A percentile compares a stretch with the other conserved stretches of the same genome.
phyloP scores from a whole-genome alignment of 192 early-diverging fungal genomes.

The Martensiomyces pterosporus region DNA sequence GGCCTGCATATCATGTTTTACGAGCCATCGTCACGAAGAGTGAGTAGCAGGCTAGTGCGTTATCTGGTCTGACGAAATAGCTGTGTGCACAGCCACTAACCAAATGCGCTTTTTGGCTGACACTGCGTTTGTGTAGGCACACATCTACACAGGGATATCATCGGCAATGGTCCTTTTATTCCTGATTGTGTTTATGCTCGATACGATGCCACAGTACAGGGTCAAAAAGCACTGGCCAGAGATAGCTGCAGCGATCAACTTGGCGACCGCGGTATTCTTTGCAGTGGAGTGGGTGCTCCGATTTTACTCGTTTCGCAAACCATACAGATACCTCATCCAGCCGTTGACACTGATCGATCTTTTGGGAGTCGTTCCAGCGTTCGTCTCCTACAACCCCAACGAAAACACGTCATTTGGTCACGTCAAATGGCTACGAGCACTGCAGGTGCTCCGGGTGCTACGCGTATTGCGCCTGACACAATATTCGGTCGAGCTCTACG shows the following conservation, averaged over 20 bases:
- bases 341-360: slow-evolving; percentile 35
- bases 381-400: slow-evolving; percentile 15
- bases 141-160: slow-evolving; percentile 38
- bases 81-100: background rate
- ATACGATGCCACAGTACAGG: slow-evolving; percentile 45
- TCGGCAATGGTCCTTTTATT: slow-evolving; percentile 39
- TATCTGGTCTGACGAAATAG: background rate
- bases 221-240: slow-evolving; percentile 24
- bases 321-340: slow-evolving; percentile 21
- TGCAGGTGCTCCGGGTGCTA: slow-evolving; percentile 38
- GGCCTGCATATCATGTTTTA: slow-evolving; percentile 39
- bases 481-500: slow-evolving; percentile 46
- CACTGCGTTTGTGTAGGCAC: slow-evolving; percentile 15
- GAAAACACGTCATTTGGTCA: slow-evolving; percentile 9
- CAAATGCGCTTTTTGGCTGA: background rate
- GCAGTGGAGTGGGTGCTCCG: slow-evolving; percentile 39
- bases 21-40: slow-evolving; percentile 39
- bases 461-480: slow-evolving; percentile 39
- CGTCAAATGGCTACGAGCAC: slow-evolving; percentile 42
- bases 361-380: slow-evolving; percentile 34
- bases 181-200: slow-evolving; percentile 50
- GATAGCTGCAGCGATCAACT: slow-evolving; percentile 27
- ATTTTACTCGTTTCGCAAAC: slow-evolving; percentile 28
- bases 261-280: slow-evolving; percentile 40
- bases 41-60: too few species aligned